These are phyloP conservation scores for Jatropha podagrica DNA, from an alignment of 441 rosid genomes.

Conservation along the genomic window DNA sequence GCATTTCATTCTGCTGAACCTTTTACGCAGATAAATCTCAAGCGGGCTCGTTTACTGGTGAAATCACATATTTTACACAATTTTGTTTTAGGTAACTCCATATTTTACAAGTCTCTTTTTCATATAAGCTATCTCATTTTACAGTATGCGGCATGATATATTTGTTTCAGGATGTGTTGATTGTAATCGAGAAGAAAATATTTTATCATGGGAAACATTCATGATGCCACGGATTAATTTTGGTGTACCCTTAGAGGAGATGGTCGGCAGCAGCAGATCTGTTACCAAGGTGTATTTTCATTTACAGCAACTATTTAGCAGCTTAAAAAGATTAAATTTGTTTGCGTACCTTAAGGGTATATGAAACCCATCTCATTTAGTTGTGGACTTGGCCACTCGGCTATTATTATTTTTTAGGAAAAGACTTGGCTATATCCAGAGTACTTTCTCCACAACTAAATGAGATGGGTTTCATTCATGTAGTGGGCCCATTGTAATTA, in stretches of 20 bases:
- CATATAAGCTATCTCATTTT: neutral
- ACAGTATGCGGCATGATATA: slow-evolving; percentile 4
- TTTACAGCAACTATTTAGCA: slow-evolving; percentile 8
- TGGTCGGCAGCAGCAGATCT: slow-evolving; percentile 55
- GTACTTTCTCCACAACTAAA: too few species aligned
- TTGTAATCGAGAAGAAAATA: slow-evolving; percentile 77
- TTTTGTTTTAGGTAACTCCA: slow-evolving; percentile 56
- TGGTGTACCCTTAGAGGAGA: slow-evolving; percentile 72
- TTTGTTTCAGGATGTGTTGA: slow-evolving; percentile 62
- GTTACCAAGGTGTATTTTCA: slow-evolving; percentile 44
- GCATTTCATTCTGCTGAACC: slow-evolving; percentile 15
- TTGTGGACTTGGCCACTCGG: too few species aligned
- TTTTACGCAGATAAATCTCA: slow-evolving; percentile 71
- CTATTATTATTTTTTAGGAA: too few species aligned
- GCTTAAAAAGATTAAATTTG: neutral
- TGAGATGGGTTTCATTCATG: too few species aligned
- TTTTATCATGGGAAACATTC: slow-evolving; percentile 74
- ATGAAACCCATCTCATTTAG: too few species aligned
- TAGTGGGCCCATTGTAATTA: neutral
- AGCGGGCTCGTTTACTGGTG: slow-evolving; percentile 87
- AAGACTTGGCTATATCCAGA: too few species aligned
- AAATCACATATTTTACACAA: slow-evolving; percentile 64
- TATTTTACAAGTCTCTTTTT: slow-evolving; percentile 9
- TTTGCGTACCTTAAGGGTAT: neutral
- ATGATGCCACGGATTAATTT: slow-evolving; percentile 68